Base-by-base conservation (phyloP, 768 basidiomycete genomes). In the Hericium erinaceus region DNA sequence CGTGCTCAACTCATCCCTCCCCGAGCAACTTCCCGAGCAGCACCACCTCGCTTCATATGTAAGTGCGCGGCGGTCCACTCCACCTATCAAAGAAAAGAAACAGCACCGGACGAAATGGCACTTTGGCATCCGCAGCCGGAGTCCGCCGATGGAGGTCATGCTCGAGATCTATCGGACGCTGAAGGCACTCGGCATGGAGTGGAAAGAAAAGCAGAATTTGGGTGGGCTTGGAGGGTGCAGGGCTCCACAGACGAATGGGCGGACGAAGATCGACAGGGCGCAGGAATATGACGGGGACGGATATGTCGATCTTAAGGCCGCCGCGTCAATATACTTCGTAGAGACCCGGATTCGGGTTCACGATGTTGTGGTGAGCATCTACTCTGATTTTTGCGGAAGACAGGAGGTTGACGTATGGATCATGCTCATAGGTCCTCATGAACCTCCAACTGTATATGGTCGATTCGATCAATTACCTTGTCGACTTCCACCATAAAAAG, bases 111-210 rank as follows among this genome's bases (percentile, higher is more conserved):
- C 89, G 15, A 87, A 92, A 61, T 98, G 97, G 97, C 97, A 99
- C 69, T 99, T 98, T 66, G 97, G 97, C 8, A 98, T 99, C 41
- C 81, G 97, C 37, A 94, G 91, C 64, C 80, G 95, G 58, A 89
- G 85, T 58, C 92, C 94, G 37, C 97, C 95, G 20, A 95, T 98
- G 91, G 97, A 99, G 70, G 95, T 99, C 22, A 98, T 99, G 95
- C 74, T 97, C 24, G 95, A 98, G 78, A 97, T 99, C 54, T 98
- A 99, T 72, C 77, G 90, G 60, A 97, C 95, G 46, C 74, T 99
- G 52, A 87, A 88, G 72, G 76, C 84, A 59, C 77, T 98, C 18
- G 91, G 88, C 15, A 95, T 98, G 92, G 92, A 99, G 72, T 99
- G 97, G 97, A 91, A 91, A 70, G 84, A 89, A 74, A 97, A 97